These are phyloP conservation scores for Thinopyrum elongatum DNA, from an alignment of 176 grass and related monocot species.

Conservation along the genomic window DNA sequence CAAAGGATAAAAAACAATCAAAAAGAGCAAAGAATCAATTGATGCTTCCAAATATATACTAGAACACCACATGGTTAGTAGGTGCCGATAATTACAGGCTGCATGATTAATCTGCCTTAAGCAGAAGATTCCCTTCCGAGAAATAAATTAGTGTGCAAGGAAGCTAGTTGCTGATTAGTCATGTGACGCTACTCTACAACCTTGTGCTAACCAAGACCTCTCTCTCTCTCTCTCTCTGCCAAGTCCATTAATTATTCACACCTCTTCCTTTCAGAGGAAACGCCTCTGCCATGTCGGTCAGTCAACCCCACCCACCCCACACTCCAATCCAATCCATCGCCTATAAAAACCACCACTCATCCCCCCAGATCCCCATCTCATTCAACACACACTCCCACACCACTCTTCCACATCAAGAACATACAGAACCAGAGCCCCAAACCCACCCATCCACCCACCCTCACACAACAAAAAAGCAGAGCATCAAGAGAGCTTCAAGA, in stretches of 20 bases:
- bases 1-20: no score
- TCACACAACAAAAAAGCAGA: conserved; percentile 1
- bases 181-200: background rate
- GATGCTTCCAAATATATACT: background rate
- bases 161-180: background rate
- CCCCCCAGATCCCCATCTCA: background rate
- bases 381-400: background rate
- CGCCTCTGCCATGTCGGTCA: background rate
- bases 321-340: background rate
- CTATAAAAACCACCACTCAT: background rate
- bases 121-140: background rate
- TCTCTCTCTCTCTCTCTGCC: no score
- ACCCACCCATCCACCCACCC: background rate
- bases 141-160: background rate
- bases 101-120: background rate
- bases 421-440: background rate
- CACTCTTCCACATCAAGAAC: background rate
- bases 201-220: background rate
- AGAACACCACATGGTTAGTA: background rate
- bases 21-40: background rate
- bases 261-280: background rate
- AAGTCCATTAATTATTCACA: background rate
- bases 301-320: background rate
- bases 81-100: background rate
- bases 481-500: background rate